Percentiles rank a stretch among this genome's conserved stretches.
phyloP scores from a whole-genome alignment of 805 yeast species.

The Saccharomycopsis malanga region DNA sequence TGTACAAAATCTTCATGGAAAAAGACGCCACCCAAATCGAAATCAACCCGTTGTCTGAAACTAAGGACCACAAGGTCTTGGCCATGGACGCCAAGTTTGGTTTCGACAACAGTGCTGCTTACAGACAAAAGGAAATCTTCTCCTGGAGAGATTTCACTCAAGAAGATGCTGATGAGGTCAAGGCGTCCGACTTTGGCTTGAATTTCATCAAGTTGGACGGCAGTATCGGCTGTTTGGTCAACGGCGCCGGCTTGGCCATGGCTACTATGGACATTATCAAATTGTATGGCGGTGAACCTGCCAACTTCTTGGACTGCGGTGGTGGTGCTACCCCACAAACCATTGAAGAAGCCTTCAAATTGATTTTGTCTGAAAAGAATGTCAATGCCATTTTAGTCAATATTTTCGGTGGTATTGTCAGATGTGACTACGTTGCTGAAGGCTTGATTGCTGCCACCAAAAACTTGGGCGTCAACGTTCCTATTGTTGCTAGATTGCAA shows the following conservation, averaged over 20 bases:
- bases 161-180: slow-evolving; percentile 96
- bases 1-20: slow-evolving; percentile 84
- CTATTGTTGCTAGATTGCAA: slow-evolving; percentile 96
- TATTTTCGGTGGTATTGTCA: slow-evolving; percentile 98
- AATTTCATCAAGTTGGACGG: slow-evolving; percentile 98
- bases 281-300: slow-evolving; percentile 97
- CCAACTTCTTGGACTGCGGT: slow-evolving; percentile 99
- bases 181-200: slow-evolving; percentile 81
- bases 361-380: slow-evolving; percentile 80
- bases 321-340: slow-evolving; percentile 99
- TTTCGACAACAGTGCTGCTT: slow-evolving; percentile 93
- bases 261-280: slow-evolving; percentile 99
- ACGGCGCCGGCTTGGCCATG: slow-evolving; percentile 99
- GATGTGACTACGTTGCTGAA: slow-evolving; percentile 98
- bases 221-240: slow-evolving; percentile 96
- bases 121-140: slow-evolving; percentile 91
- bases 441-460: slow-evolving; percentile 95
- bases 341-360: slow-evolving; percentile 91
- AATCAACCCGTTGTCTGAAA: slow-evolving; percentile 96
- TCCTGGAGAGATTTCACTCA: slow-evolving; percentile 95
- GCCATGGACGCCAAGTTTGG: slow-evolving; percentile 99
- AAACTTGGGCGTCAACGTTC: slow-evolving; percentile 82
- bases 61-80: slow-evolving; percentile 79
- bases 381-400: slow-evolving; percentile 96
- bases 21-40: slow-evolving; percentile 97